Evolutionary conservation across 225 moss, liverwort and hornwort genomes (phyloP).

Genomic region (Lunularia cruciata): DNA sequence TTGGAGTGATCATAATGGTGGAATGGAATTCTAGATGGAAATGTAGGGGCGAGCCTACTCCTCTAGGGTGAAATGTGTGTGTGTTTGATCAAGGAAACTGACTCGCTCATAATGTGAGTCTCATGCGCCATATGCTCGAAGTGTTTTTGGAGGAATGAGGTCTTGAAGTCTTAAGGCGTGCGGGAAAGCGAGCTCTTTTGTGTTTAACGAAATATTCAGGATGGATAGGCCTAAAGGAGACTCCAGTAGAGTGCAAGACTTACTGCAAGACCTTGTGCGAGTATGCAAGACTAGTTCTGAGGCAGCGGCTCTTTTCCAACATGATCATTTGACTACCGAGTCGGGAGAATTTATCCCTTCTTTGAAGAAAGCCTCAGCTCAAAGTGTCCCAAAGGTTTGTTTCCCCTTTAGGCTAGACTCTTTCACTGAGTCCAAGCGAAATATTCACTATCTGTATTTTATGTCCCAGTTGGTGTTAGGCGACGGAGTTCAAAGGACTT

Average conservation of each 20-base stretch:
- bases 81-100: not conserved
- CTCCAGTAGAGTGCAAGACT: slow-evolving; percentile 59
- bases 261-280: slow-evolving; percentile 69
- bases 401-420: not conserved
- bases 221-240: slow-evolving; percentile 41
- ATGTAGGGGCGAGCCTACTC: not conserved
- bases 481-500: no score
- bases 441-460: no score
- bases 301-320: slow-evolving; percentile 64
- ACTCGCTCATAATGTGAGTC: slow-evolving; percentile 8
- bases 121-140: not conserved
- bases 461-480: no score
- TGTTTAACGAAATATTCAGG: not conserved
- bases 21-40: not conserved
- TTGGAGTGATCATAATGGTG: not conserved
- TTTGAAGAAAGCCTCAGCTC: slow-evolving; percentile 82
- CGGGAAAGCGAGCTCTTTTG: not conserved
- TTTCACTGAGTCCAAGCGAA: no score
- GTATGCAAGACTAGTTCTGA: slow-evolving; percentile 74
- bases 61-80: not conserved
- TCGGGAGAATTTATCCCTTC: slow-evolving; percentile 70
- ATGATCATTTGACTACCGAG: slow-evolving; percentile 64
- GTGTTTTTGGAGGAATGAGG: not conserved
- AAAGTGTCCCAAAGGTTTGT: slow-evolving; percentile 76
- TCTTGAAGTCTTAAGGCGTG: not conserved